Evolutionary conservation across 2,329 filamentous ascomycete species (phyloP).

Genomic region (Chrysosporium queenslandicum): DNA sequence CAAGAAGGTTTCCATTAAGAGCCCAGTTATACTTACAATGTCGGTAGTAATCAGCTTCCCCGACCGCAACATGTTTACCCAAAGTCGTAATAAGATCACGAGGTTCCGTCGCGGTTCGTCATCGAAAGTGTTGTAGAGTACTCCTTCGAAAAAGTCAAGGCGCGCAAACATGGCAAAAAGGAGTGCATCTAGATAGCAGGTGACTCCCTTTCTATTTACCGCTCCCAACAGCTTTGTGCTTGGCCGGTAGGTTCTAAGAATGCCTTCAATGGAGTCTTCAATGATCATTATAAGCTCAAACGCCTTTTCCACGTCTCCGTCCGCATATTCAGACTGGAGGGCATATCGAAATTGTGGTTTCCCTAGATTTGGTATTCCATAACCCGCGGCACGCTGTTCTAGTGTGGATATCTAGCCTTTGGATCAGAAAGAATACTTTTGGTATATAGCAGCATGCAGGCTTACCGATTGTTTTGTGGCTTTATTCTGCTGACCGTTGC

Average conservation of each 20-base stretch:
- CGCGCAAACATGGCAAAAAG: slow-evolving; percentile 94
- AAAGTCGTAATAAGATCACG: slow-evolving; percentile 68
- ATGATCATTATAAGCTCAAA: slow-evolving; percentile 67
- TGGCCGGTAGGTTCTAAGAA: slow-evolving; percentile 64
- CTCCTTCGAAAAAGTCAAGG: slow-evolving; percentile 82
- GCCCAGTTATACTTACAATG: slow-evolving; percentile 47
- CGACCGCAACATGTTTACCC: slow-evolving; percentile 83
- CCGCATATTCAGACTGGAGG: slow-evolving; percentile 52
- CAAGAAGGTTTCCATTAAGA: neutral
- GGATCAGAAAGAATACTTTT: neutral
- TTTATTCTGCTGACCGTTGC: neutral
- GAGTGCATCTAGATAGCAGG: slow-evolving; percentile 87
- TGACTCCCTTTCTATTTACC: slow-evolving; percentile 73
- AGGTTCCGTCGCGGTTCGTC: slow-evolving; percentile 64
- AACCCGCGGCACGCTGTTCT: neutral
- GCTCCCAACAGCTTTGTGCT: slow-evolving; percentile 67
- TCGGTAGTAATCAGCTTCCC: slow-evolving; percentile 79
- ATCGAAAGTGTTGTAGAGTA: slow-evolving; percentile 69
- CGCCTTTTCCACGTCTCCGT: slow-evolving; percentile 62
- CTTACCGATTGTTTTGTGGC: slow-evolving; percentile 1
- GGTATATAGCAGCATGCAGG: neutral
- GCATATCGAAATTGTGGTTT: slow-evolving; percentile 55
- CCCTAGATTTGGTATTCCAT: slow-evolving; percentile 39
- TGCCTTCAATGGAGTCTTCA: slow-evolving; percentile 69
- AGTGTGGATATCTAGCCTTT: slow-evolving; percentile 1